Conservation (phyloP, 2,329 filamentous ascomycete genomes). For the Alternaria arbusti region DNA sequence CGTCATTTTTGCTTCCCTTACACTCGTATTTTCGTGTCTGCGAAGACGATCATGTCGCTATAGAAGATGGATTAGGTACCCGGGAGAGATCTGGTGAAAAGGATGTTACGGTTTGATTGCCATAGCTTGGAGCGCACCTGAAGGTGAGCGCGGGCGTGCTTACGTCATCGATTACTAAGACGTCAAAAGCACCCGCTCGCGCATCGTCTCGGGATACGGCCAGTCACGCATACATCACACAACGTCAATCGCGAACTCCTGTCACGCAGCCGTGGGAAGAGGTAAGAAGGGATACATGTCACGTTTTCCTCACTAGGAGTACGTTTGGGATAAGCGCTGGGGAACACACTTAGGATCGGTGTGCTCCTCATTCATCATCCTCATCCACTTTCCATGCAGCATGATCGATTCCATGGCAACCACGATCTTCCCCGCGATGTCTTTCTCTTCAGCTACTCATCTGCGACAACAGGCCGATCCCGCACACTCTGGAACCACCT, state of each 20-base stretch:
- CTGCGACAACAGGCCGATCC: neutral
- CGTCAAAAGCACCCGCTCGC: neutral
- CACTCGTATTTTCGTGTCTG: neutral
- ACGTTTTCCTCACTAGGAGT: rapidly evolving
- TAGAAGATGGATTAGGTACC: neutral
- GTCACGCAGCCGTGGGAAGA: rapidly evolving
- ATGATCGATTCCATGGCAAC: rapidly evolving
- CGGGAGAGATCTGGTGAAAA: neutral
- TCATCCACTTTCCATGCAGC: neutral
- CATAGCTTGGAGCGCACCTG: no score
- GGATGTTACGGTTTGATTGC: neutral
- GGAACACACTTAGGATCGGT: neutral
- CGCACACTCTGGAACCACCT: neutral
- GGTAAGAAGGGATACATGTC: neutral
- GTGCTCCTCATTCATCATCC: neutral
- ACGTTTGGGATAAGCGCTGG: rapidly evolving
- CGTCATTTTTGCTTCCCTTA: neutral
- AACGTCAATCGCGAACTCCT: neutral
- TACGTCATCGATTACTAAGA: neutral
- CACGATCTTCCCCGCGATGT: no score
- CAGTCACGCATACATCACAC: neutral
- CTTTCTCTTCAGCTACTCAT: neutral
- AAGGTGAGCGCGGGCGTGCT: no score
- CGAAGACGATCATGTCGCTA: rapidly evolving
- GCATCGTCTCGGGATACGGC: neutral